Evolutionary conservation across 1,284 basidiomycete species (phyloP).

Genomic region (Cutaneotrichosporon dermatis): DNA sequence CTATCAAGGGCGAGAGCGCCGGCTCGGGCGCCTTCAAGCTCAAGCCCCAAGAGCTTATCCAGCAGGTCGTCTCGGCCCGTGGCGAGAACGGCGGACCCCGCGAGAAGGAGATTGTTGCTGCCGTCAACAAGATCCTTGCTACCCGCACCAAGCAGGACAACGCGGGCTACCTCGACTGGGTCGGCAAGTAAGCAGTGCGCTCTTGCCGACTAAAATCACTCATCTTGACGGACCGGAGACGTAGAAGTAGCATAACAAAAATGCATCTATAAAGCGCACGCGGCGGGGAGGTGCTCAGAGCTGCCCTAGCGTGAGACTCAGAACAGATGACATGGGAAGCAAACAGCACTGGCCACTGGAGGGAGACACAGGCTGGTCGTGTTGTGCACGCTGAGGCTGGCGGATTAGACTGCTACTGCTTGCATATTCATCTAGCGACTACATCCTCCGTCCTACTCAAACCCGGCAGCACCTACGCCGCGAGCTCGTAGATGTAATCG

Average conservation of each 20-base stretch:
- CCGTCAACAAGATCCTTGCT: conserved; percentile 31
- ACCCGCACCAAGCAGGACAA: conserved; percentile 32
- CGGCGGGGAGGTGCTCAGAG: not conserved
- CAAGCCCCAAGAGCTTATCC: conserved; percentile 38
- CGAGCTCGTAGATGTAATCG: conserved; percentile 67
- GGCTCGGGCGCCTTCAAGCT: conserved; percentile 46
- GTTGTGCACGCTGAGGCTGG: no score
- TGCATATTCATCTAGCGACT: no score
- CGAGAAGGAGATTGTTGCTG: conserved; percentile 26
- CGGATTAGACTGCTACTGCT: no score
- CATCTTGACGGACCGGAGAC: not conserved
- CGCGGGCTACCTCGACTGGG: conserved; percentile 43
- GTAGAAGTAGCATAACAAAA: conserved; percentile 9
- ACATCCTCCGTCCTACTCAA: no score
- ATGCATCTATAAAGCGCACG: not conserved
- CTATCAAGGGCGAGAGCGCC: conserved; percentile 37
- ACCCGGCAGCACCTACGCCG: conserved; percentile 10
- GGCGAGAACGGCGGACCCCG: conserved; percentile 28
- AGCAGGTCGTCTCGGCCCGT: conserved; percentile 29
- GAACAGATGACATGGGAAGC: no score
- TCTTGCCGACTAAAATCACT: not conserved
- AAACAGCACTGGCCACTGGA: no score
- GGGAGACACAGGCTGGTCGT: no score
- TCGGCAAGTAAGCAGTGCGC: conserved; percentile 5
- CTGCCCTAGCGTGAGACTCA: no score